phyloP scores from a whole-genome alignment of 2,329 filamentous ascomycete species.

The Monosporascus sp. region DNA sequence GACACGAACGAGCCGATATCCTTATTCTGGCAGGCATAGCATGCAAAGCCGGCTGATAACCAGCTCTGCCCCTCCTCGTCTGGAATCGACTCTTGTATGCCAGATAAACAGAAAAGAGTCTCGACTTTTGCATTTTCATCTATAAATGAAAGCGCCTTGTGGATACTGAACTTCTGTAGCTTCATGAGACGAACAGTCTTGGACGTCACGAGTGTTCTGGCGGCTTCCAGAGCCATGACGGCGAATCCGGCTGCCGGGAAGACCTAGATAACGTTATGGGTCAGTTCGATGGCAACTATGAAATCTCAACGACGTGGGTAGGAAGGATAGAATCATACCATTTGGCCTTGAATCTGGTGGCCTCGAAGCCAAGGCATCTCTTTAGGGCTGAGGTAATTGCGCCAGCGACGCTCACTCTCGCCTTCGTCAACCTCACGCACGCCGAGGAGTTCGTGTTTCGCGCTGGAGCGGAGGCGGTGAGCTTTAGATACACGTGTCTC shows the following conservation, averaged over 20 bases:
- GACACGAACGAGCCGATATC: conserved; percentile 4
- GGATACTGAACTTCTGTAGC: conserved; percentile 4
- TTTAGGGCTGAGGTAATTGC: too few relatives aligned
- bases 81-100: neutral
- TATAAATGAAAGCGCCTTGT: conserved; percentile 2
- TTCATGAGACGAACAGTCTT: conserved; percentile 1
- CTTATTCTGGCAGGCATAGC: conserved; percentile 3
- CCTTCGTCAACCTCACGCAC: too few relatives aligned
- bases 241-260: conserved; percentile 1
- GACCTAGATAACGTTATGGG: neutral
- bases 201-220: neutral
- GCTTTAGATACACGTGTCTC: neutral
- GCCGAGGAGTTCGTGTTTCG: too few relatives aligned
- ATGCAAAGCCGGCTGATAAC: conserved; percentile 4
- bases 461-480: neutral
- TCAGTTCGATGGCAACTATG: too few relatives aligned
- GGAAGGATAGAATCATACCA: neutral
- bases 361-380: too few relatives aligned
- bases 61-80: neutral
- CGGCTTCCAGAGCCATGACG: conserved; percentile 3
- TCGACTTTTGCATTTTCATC: conserved; percentile 7
- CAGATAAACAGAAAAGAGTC: conserved; percentile 4
- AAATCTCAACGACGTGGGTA: too few relatives aligned
- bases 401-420: too few relatives aligned
- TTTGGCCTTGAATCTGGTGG: neutral